phyloP scores from a whole-genome alignment of 345 rosid species.

The Camelina neglecta region DNA sequence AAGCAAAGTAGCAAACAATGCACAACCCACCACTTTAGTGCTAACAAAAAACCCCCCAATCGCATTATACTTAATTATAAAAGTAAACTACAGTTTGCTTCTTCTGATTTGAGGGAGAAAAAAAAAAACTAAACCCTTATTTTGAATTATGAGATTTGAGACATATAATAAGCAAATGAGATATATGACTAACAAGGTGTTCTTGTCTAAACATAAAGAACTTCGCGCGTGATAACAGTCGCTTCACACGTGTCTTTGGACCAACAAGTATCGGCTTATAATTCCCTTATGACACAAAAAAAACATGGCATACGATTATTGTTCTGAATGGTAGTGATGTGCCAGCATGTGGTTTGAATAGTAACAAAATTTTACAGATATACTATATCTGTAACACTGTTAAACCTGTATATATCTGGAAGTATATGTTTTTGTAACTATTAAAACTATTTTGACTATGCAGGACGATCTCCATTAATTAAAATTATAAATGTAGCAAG shows the following conservation, averaged over 20 bases:
- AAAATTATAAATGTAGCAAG: neutral
- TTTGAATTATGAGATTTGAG: slow-evolving; percentile 13
- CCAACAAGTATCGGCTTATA: too few species aligned
- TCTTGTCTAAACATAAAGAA: slow-evolving; percentile 18
- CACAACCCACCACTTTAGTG: slow-evolving; percentile 19
- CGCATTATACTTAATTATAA: neutral
- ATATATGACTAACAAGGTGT: slow-evolving; percentile 16
- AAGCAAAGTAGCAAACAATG: neutral
- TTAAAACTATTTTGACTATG: too few species aligned
- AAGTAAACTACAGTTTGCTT: neutral
- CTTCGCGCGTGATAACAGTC: slow-evolving; percentile 20
- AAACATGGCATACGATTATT: too few species aligned
- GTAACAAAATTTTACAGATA: too few species aligned
- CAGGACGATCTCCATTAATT: neutral
- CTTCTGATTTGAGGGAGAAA: neutral
- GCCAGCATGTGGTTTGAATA: too few species aligned
- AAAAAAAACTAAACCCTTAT: neutral
- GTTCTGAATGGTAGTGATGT: too few species aligned
- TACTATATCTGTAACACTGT: too few species aligned
- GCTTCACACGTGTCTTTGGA: slow-evolving; percentile 23
- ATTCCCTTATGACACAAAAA: too few species aligned
- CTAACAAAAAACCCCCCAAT: slow-evolving; percentile 8
- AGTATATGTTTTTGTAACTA: too few species aligned
- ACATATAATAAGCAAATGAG: slow-evolving; percentile 17
- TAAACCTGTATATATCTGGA: too few species aligned